Evolutionary conservation across 805 yeast genomes (phyloP).

Genomic region (Teunomyces barrocoloradensis): DNA sequence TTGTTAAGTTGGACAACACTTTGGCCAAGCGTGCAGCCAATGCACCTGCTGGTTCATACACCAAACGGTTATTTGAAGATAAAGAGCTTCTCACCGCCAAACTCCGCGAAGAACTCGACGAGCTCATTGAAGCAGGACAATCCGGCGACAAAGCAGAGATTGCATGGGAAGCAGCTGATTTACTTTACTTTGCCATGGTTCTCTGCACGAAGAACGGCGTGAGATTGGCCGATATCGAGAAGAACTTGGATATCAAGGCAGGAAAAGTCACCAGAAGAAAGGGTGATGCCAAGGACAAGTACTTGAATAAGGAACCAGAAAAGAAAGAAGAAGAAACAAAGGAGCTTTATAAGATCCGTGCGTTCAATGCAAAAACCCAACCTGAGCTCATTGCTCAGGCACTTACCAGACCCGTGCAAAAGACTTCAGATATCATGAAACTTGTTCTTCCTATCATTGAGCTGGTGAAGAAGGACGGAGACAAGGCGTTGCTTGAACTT

Average conservation of each 20-base stretch:
- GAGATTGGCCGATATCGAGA: conserved; percentile 74
- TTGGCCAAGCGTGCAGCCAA: conserved; percentile 56
- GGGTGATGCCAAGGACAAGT: conserved; percentile 93
- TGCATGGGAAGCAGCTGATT: conserved; percentile 97
- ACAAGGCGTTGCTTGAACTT: conserved; percentile 80
- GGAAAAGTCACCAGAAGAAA: conserved; percentile 86
- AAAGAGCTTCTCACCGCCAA: conserved; percentile 74
- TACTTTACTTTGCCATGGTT: conserved; percentile 56
- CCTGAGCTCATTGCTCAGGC: conserved; percentile 53
- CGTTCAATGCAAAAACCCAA: conserved; percentile 41
- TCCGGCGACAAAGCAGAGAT: conserved; percentile 42
- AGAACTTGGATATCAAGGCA: conserved; percentile 77
- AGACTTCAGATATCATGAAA: conserved; percentile 88
- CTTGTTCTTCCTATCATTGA: conserved; percentile 88
- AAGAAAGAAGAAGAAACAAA: conserved; percentile 19
- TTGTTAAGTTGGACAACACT: conserved; percentile 64
- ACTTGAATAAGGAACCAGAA: conserved; percentile 34
- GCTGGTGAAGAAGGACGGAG: conserved; percentile 75
- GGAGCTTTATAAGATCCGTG: conserved; percentile 49
- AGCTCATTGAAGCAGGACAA: conserved; percentile 76
- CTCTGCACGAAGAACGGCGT: conserved; percentile 72
- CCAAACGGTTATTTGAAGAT: conserved; percentile 82
- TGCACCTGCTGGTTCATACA: conserved; percentile 95
- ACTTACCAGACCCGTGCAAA: conserved; percentile 91
- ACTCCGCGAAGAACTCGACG: conserved; percentile 95